Evolutionary conservation across 1,139 yeast genomes (phyloP), one percentile per base, ranked within the genome.

Genomic region (Geotrichum candidum): DNA sequence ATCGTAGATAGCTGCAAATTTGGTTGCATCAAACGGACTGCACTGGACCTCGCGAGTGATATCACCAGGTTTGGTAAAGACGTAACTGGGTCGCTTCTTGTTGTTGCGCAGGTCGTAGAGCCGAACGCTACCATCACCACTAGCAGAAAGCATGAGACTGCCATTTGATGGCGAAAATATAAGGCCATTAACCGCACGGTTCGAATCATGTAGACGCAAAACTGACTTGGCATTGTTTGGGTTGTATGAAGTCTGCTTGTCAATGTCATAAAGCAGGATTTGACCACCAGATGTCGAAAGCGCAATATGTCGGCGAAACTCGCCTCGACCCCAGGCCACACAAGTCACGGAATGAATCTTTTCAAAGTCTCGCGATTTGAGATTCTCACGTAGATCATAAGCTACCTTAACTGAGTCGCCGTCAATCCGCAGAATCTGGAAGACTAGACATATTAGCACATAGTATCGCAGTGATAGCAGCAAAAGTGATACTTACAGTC

Each of bases 101-200:
- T 82, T 78, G 38, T 83, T 76, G 56, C 97, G 80, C 62, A 91
- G 73, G 73, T 94, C 98, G 97, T 98, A 94, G 22, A 91, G 74
- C 67, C 90, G 87, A 62, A 92, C 85, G 23, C 87, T 79, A 1
- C 98, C 97, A 74, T 94, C 99, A 70, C 90, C 96, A 0, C 96
- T 88, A 0, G 96, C 99, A 0, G 96, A 87, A 1, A 90, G 74
- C 18, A 94, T 73, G 56, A 83, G 78, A 67, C 82, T 81, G 1
- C 87, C 82, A 55, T 82, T 82, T 3, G 80, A 80, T 50, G 81
- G 81, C 63, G 79, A 81, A 72, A 90, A 91, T 63, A 88, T 90
- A 35, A 94, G 77, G 0, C 96, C 83, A 70, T 91, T 90, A 55
- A 94, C 86, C 2, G 96, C 86, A 61, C 98, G 77, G 59, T 86